Percentiles rank a stretch among this genome's conserved stretches.
Conservation (phyloP, 768 basidiomycete species). For the Tricholomella constricta region DNA sequence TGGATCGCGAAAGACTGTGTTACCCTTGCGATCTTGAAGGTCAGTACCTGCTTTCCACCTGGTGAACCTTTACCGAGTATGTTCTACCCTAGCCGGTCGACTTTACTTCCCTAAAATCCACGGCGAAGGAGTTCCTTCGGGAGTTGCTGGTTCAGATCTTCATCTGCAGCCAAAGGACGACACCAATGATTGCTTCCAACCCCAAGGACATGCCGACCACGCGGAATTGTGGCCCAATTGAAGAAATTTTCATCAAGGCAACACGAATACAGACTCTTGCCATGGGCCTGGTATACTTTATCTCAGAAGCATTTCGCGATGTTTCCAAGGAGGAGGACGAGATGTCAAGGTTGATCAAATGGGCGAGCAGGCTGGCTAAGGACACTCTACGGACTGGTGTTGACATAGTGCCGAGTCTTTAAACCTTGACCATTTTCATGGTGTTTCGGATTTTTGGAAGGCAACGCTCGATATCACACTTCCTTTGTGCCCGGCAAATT, state of each 20-base stretch:
- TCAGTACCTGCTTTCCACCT: conserved; percentile 29
- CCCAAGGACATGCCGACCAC: conserved; percentile 38
- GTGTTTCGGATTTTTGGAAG: conserved; percentile 45
- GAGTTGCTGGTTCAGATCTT: conserved; percentile 72
- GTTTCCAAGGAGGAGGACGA: conserved; percentile 32
- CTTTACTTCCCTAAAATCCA: conserved; percentile 72
- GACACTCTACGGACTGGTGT: conserved; percentile 69
- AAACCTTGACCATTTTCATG: not conserved
- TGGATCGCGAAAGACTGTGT: conserved; percentile 87
- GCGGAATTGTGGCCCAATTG: conserved; percentile 61
- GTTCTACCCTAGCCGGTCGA: conserved; percentile 72
- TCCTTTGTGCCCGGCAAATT: conserved; percentile 77
- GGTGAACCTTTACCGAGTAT: not conserved
- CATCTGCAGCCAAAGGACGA: conserved; percentile 70
- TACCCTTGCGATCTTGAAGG: conserved; percentile 81
- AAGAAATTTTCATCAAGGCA: conserved; percentile 80
- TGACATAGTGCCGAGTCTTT: conserved; percentile 47
- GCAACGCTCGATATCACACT: conserved; percentile 72
- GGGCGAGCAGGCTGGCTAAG: conserved; percentile 68
- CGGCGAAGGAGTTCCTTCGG: conserved; percentile 65
- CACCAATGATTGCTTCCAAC: conserved; percentile 56
- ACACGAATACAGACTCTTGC: conserved; percentile 65
- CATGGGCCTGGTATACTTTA: conserved; percentile 75
- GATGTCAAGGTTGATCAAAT: conserved; percentile 51
- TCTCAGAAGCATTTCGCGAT: conserved; percentile 45